Percentiles rank a stretch among this genome's conserved stretches.
phyloP scores from a whole-genome alignment of 495 filamentous ascomycete genomes.

The Penicillium herquei region DNA sequence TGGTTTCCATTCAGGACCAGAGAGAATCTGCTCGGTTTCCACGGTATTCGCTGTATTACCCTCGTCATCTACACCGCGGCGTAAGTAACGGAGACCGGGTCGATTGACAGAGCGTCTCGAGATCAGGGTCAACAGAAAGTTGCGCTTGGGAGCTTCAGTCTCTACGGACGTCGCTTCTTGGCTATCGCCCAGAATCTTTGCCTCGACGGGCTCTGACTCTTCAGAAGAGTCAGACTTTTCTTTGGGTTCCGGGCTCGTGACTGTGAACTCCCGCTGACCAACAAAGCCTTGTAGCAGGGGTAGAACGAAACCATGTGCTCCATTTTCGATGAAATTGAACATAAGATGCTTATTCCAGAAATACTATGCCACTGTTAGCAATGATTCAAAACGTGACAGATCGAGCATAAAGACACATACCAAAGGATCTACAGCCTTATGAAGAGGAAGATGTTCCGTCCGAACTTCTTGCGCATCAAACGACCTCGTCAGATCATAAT shows the following conservation, averaged over 20 bases:
- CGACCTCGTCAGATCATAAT: slow-evolving; percentile 79
- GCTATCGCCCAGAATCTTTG: slow-evolving; percentile 32
- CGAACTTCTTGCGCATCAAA: slow-evolving; percentile 45
- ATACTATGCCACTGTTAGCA: slow-evolving; percentile 50
- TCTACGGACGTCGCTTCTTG: slow-evolving; percentile 27
- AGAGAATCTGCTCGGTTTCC: slow-evolving; percentile 91
- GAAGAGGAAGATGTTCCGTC: slow-evolving; percentile 55
- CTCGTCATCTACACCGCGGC: slow-evolving; percentile 85
- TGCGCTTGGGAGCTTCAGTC: slow-evolving; percentile 28
- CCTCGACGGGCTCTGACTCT: slow-evolving; percentile 28
- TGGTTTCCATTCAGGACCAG: slow-evolving; percentile 58
- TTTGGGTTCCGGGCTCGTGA: slow-evolving; percentile 39
- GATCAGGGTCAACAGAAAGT: slow-evolving; percentile 79
- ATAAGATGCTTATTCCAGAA: slow-evolving; percentile 89
- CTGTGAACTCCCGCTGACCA: slow-evolving; percentile 76
- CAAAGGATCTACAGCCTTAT: slow-evolving; percentile 70
- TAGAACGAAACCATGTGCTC: slow-evolving; percentile 61
- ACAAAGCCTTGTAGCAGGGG: slow-evolving; percentile 95
- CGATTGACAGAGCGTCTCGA: slow-evolving; percentile 81
- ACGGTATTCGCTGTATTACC: slow-evolving; percentile 88
- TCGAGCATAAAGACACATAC: slow-evolving; percentile 34
- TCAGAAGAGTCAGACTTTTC: slow-evolving; percentile 11
- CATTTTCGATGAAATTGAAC: slow-evolving; percentile 67
- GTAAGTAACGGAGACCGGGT: slow-evolving; percentile 84
- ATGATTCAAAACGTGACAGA: neutral